Percentiles rank a stretch among this genome's conserved stretches.
phyloP scores from a whole-genome alignment of 805 yeast species.

The Lipomyces spencermartinsiae region DNA sequence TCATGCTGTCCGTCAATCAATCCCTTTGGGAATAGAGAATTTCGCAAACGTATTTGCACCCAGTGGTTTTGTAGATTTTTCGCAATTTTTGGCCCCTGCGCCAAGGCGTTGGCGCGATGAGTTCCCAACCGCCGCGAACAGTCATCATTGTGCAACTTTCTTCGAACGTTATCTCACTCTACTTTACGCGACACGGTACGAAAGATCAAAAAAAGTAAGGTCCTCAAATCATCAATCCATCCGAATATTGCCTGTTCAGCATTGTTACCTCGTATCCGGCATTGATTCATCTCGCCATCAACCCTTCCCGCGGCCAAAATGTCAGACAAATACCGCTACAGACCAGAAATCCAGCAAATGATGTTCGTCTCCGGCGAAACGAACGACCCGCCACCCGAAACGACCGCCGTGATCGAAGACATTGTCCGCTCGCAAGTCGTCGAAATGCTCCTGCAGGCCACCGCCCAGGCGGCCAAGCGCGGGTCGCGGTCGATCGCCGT shows the following conservation, averaged over 20 bases:
- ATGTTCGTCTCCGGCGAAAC: constrained; percentile 98
- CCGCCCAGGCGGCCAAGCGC: constrained; percentile 74
- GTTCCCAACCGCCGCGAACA: background rate
- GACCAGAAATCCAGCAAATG: constrained; percentile 95
- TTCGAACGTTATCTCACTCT: no score
- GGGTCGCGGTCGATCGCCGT: constrained; percentile 86
- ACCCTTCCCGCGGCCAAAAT: background rate
- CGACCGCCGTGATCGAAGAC: constrained; percentile 92
- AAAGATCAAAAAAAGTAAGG: background rate
- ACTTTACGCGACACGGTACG: background rate
- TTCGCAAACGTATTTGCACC: no score
- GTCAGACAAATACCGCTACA: constrained; percentile 52
- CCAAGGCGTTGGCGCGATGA: no score
- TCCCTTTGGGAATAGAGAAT: no score
- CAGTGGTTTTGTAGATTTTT: no score
- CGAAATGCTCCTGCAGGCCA: constrained; percentile 78
- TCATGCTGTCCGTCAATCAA: no score
- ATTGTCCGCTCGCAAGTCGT: constrained; percentile 94
- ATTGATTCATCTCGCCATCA: no score
- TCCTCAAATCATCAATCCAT: background rate
- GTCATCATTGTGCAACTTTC: no score
- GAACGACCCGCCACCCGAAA: constrained; percentile 90
- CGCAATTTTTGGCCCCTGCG: no score
- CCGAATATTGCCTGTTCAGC: background rate
- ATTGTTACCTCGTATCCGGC: background rate